These are phyloP conservation scores for Blastobotrys muscicola DNA, from an alignment of 805 yeast genomes.

Conservation along the genomic window DNA sequence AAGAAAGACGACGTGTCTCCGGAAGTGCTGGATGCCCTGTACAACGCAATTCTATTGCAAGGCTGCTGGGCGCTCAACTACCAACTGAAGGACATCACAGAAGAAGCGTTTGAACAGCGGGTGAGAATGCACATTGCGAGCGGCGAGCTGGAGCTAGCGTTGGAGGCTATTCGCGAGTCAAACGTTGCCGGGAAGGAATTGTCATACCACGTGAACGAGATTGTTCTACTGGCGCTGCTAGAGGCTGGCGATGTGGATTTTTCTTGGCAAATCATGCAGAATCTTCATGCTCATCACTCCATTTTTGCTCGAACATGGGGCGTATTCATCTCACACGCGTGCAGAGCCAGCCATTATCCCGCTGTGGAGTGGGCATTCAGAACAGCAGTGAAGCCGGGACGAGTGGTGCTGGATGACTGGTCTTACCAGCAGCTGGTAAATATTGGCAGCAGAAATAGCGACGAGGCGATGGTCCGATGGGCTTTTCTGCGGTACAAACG, in stretches of 20 bases:
- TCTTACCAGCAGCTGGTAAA: conserved; percentile 19
- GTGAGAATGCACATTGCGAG: conserved; percentile 14
- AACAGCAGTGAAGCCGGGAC: conserved; percentile 23
- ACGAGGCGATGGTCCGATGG: conserved; percentile 23
- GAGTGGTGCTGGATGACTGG: conserved; percentile 24
- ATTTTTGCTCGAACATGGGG: conserved; percentile 28
- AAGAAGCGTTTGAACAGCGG: conserved; percentile 10
- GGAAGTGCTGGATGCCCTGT: no score
- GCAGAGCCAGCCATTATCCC: conserved; percentile 16
- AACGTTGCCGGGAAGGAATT: conserved; percentile 16
- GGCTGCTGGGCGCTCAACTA: no score
- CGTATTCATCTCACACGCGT: conserved; percentile 17
- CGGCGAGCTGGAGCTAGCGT: conserved; percentile 17
- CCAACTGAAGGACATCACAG: no score
- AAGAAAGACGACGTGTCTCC: no score
- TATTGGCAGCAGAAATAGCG: conserved; percentile 21
- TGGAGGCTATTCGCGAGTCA: conserved; percentile 18
- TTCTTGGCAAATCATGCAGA: conserved; percentile 18
- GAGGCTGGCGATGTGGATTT: conserved; percentile 21
- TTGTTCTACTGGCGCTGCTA: conserved; percentile 19
- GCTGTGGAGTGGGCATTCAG: conserved; percentile 22
- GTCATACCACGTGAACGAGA: conserved; percentile 17
- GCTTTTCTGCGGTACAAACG: conserved; percentile 21
- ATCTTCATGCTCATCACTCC: conserved; percentile 11
- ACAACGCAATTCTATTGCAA: no score